A percentile compares a stretch with the other conserved stretches of the same genome.
Conservation (phyloP, 2,329 filamentous ascomycete species). For the Arthrobotrys conoides region DNA sequence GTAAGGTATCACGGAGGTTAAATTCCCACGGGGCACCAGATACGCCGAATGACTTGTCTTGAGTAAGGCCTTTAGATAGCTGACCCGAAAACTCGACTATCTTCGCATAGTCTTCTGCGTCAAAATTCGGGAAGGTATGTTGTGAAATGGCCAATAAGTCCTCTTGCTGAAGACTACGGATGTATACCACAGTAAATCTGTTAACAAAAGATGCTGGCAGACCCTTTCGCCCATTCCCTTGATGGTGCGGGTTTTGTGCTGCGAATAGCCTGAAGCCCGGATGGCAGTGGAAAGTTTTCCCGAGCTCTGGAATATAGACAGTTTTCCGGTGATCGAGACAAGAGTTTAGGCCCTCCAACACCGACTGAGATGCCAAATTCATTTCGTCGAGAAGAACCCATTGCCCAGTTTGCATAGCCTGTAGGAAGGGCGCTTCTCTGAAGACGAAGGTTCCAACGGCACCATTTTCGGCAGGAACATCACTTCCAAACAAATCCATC, state of each 20-base stretch:
- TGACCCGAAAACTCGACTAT: conserved; percentile 84
- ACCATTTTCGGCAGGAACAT: conserved; percentile 94
- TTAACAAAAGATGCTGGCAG: conserved; percentile 97
- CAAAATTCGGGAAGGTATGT: conserved; percentile 79
- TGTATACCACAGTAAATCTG: conserved; percentile 97
- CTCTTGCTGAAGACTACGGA: conserved; percentile 85
- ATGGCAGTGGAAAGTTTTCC: conserved; percentile 92
- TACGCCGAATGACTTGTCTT: conserved; percentile 70
- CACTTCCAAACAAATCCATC: conserved; percentile 96
- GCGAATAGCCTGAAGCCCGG: conserved; percentile 94
- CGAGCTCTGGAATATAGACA: conserved; percentile 93
- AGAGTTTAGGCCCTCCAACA: conserved; percentile 94
- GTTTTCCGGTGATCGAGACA: conserved; percentile 97
- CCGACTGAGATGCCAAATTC: conserved; percentile 97
- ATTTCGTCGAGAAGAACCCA: conserved; percentile 99
- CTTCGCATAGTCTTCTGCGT: conserved; percentile 73
- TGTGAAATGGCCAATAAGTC: conserved; percentile 87
- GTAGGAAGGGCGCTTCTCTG: conserved; percentile 94
- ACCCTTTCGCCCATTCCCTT: conserved; percentile 94
- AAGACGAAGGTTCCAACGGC: conserved; percentile 92
- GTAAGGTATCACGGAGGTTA: conserved; percentile 76
- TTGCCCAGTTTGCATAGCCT: conserved; percentile 95
- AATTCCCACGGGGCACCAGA: conserved; percentile 92
- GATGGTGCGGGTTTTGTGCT: conserved; percentile 96
- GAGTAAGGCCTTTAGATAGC: conserved; percentile 80